Percentiles rank a stretch among this genome's conserved stretches.
These are phyloP conservation scores for Boletus tomentosulus DNA, from an alignment of 768 basidiomycete species.

Conservation along the genomic window DNA sequence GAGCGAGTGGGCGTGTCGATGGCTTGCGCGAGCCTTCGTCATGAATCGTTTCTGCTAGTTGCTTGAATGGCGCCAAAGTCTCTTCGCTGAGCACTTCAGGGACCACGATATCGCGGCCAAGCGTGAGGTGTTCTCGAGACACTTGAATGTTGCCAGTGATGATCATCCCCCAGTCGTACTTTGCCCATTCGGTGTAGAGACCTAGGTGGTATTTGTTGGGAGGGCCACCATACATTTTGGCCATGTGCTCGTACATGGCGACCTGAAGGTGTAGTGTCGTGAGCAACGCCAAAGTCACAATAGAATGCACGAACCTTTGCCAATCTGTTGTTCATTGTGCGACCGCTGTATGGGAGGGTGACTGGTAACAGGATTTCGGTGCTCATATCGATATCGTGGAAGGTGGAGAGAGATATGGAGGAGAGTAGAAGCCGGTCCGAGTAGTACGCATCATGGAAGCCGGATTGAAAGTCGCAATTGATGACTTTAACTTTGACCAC, in stretches of 20 bases:
- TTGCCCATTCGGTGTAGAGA: constrained; percentile 74
- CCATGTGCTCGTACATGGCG: constrained; percentile 87
- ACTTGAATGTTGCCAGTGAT: constrained; percentile 85
- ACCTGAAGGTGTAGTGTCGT: constrained; percentile 44
- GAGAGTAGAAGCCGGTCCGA: no score
- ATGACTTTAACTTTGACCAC: no score
- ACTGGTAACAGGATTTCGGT: constrained; percentile 23
- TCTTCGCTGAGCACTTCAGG: constrained; percentile 43
- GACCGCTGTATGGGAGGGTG: constrained; percentile 32
- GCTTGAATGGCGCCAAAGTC: constrained; percentile 46
- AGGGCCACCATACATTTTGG: constrained; percentile 58
- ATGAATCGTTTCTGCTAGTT: constrained; percentile 50
- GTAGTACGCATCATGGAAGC: neutral
- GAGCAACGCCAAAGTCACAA: neutral
- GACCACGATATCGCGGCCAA: constrained; percentile 70
- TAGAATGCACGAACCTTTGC: constrained; percentile 42
- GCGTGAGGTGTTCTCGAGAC: constrained; percentile 51
- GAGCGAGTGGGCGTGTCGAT: constrained; percentile 38
- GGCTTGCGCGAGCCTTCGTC: constrained; percentile 17
- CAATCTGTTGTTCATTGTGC: constrained; percentile 43
- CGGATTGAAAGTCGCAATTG: no score
- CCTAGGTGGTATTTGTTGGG: constrained; percentile 61
- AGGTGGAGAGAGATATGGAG: neutral
- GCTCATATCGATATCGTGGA: constrained; percentile 8
- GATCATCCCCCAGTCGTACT: constrained; percentile 81